phyloP scores from a whole-genome alignment of 129 eudicot genomes.

The Lonicera japonica region DNA sequence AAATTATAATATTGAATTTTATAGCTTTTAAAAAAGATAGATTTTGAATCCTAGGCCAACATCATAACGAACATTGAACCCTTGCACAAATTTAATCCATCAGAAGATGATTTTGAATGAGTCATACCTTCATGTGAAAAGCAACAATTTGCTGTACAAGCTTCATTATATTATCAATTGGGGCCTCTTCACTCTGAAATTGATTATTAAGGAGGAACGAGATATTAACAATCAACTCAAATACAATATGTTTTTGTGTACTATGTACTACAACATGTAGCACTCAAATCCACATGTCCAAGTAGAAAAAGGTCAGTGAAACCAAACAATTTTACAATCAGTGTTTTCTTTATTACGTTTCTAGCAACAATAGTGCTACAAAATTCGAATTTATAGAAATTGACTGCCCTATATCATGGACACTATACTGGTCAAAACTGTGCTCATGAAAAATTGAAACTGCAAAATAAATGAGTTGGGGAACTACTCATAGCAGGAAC shows the following conservation, averaged over 20 bases:
- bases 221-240: background rate
- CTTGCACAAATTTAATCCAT: background rate
- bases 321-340: background rate
- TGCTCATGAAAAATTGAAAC: background rate
- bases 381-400: background rate
- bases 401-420: background rate
- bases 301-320: slow-evolving; percentile 1
- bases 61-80: background rate
- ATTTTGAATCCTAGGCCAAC: background rate
- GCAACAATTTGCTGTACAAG: slow-evolving; percentile 88
- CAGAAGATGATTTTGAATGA: slow-evolving; percentile 5
- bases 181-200: slow-evolving; percentile 64
- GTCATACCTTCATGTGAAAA: slow-evolving; percentile 86
- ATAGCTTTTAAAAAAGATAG: background rate
- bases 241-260: background rate
- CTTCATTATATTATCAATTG: slow-evolving; percentile 68
- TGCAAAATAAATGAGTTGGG: background rate
- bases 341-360: background rate
- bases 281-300: background rate
- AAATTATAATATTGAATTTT: too few species aligned
- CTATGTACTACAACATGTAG: background rate
- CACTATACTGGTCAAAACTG: background rate
- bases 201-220: slow-evolving; percentile 7
- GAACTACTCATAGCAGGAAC: background rate
- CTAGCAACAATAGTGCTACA: background rate